A percentile compares a stretch with the other conserved stretches of the same genome.
Conservation (phyloP, 306 rosid species). For the Senna siamea region DNA sequence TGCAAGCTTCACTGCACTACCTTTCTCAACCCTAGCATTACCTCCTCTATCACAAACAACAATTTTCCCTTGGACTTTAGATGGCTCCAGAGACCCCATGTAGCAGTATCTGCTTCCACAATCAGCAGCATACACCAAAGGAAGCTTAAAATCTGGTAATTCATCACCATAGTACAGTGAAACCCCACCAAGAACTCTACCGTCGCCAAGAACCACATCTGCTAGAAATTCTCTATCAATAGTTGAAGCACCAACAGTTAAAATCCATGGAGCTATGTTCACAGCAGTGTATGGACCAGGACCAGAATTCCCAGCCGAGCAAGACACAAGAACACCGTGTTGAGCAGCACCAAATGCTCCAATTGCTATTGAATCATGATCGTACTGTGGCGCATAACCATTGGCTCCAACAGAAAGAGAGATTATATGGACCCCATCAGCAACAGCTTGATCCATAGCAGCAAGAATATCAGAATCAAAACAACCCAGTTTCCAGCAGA, state of each 20-base stretch:
- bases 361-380: conserved; percentile 75
- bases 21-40: conserved; percentile 84
- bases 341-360: conserved; percentile 75
- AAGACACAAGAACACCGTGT: conserved; percentile 75
- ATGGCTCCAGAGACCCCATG: conserved; percentile 42
- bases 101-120: conserved; percentile 66
- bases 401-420: conserved; percentile 84
- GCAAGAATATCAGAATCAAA: conserved; percentile 91
- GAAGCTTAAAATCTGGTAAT: conserved; percentile 56
- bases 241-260: conserved; percentile 88
- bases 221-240: conserved; percentile 82
- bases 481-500: conserved; percentile 81
- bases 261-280: conserved; percentile 91
- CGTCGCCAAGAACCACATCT: conserved; percentile 73
- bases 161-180: conserved; percentile 68
- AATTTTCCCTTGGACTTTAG: conserved; percentile 70
- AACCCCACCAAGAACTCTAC: conserved; percentile 59
- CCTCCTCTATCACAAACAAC: conserved; percentile 92
- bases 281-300: conserved; percentile 69
- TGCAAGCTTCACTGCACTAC: conserved; percentile 70
- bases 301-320: conserved; percentile 87
- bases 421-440: conserved; percentile 76
- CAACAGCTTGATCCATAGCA: conserved; percentile 87
- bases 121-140: conserved; percentile 64
- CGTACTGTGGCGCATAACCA: conserved; percentile 59